A percentile compares a stretch with the other conserved stretches of the same genome.
Conservation (phyloP, 2,329 filamentous ascomycete species). For the Alternaria triticimaculans region DNA sequence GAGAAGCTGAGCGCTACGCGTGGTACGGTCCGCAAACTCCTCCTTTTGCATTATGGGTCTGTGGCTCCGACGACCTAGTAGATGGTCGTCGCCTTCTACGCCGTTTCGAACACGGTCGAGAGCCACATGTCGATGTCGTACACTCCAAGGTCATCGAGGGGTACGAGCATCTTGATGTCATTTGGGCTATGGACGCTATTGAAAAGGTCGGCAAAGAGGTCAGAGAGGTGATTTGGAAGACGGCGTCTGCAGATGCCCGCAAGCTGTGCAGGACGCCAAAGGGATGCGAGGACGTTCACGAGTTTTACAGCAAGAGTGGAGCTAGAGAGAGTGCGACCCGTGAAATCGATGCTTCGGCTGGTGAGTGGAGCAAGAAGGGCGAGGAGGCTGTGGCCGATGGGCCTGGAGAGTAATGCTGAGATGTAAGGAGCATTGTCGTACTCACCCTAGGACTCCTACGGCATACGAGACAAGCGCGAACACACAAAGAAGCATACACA, state of each 20-base stretch:
- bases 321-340: conserved; percentile 26
- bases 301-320: conserved; percentile 31
- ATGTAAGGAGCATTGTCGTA: conserved; percentile 20
- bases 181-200: conserved; percentile 91
- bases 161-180: conserved; percentile 89
- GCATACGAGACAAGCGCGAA: not conserved
- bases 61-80: conserved; percentile 81
- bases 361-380: conserved; percentile 42
- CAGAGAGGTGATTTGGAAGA: conserved; percentile 83
- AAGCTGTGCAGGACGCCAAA: conserved; percentile 67
- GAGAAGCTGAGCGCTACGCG: conserved; percentile 56
- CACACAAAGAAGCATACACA: not conserved
- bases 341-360: conserved; percentile 35
- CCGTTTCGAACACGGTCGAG: conserved; percentile 76
- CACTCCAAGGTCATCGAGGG: conserved; percentile 83
- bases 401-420: conserved; percentile 32
- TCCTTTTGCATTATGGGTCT: conserved; percentile 88
- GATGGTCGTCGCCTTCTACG: conserved; percentile 77
- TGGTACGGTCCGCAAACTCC: conserved; percentile 85
- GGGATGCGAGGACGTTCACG: conserved; percentile 62
- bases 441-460: not conserved
- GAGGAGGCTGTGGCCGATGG: conserved; percentile 36
- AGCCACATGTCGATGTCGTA: conserved; percentile 81
- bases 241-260: conserved; percentile 63
- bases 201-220: conserved; percentile 84